phyloP scores from a whole-genome alignment of 768 basidiomycete species.

The Psilocybe subaeruginosa region DNA sequence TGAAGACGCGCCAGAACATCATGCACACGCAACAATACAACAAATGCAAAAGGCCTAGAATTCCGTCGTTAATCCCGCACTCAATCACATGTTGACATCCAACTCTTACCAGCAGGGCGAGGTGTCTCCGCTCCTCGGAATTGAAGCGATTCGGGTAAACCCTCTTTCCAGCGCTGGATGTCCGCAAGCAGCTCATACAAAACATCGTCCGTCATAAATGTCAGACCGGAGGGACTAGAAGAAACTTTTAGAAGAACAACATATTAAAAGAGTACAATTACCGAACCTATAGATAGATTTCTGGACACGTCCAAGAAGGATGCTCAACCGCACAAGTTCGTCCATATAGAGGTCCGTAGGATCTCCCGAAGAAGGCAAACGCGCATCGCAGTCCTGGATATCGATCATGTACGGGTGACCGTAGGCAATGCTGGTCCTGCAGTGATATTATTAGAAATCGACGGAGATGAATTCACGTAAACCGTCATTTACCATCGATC shows the following conservation, averaged over 20 bases:
- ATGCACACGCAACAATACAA: conserved; percentile 90
- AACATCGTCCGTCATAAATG: conserved; percentile 81
- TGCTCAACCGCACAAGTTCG: conserved; percentile 89
- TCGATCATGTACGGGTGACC: conserved; percentile 98
- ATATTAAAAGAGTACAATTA: background rate
- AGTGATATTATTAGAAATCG: conserved; percentile 9
- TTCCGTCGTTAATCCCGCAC: background rate
- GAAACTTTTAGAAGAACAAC: conserved; percentile 2
- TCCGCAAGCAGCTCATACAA: conserved; percentile 66
- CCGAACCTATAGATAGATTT: conserved; percentile 90
- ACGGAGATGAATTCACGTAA: conserved; percentile 1
- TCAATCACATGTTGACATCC: background rate
- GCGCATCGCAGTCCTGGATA: conserved; percentile 93
- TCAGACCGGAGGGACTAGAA: conserved; percentile 82
- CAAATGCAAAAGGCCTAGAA: conserved; percentile 81
- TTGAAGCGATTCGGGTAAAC: conserved; percentile 76
- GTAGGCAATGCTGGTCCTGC: conserved; percentile 84
- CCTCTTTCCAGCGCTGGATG: conserved; percentile 76
- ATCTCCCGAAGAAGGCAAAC: conserved; percentile 88
- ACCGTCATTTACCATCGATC: conserved; percentile 79
- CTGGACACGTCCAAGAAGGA: conserved; percentile 87
- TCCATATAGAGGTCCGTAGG: conserved; percentile 80
- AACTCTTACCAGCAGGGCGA: conserved; percentile 63
- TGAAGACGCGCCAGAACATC: conserved; percentile 98
- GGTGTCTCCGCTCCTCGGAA: conserved; percentile 75